phyloP scores from a whole-genome alignment of 1,284 basidiomycete genomes.

The Cystobasidium pallidum region DNA sequence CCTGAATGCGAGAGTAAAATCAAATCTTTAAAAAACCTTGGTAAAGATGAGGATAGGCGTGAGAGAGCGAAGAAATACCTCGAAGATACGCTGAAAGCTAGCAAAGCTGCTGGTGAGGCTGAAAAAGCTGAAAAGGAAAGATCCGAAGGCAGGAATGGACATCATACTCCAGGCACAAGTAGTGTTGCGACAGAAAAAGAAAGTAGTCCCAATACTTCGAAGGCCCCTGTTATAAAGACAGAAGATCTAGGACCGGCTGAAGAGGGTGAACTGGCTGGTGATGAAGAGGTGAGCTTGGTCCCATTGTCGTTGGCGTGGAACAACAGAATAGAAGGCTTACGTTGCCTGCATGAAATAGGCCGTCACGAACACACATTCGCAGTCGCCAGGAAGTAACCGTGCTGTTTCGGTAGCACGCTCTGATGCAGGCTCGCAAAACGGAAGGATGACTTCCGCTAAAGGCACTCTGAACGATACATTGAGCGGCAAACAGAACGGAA shows the following conservation, averaged over 20 bases:
- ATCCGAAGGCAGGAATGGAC: background rate
- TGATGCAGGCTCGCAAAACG: conserved; percentile 59
- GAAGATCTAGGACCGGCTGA: conserved; percentile 46
- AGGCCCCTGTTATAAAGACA: conserved; percentile 7
- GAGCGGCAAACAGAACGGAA: conserved; percentile 68
- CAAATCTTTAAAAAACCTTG: conserved; percentile 78
- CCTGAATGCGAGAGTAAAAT: conserved; percentile 85
- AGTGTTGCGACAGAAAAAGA: conserved; percentile 2
- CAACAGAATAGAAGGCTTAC: conserved; percentile 8
- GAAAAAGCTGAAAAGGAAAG: conserved; percentile 50
- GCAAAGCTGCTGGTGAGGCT: conserved; percentile 64
- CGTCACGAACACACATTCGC: background rate
- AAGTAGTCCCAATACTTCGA: conserved; percentile 1
- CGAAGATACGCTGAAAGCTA: conserved; percentile 78
- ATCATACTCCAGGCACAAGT: background rate
- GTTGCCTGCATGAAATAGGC: conserved; percentile 49
- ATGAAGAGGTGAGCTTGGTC: conserved; percentile 44
- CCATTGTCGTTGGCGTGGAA: too few relatives aligned
- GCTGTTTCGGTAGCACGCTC: conserved; percentile 12
- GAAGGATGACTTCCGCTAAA: conserved; percentile 68
- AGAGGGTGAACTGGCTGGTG: conserved; percentile 41
- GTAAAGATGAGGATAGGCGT: conserved; percentile 75
- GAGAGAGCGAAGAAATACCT: conserved; percentile 78
- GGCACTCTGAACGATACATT: conserved; percentile 68
- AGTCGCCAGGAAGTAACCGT: conserved; percentile 15